Evolutionary conservation across 2,329 filamentous ascomycete species (phyloP).

Genomic region (Calonectria pauciramosa): DNA sequence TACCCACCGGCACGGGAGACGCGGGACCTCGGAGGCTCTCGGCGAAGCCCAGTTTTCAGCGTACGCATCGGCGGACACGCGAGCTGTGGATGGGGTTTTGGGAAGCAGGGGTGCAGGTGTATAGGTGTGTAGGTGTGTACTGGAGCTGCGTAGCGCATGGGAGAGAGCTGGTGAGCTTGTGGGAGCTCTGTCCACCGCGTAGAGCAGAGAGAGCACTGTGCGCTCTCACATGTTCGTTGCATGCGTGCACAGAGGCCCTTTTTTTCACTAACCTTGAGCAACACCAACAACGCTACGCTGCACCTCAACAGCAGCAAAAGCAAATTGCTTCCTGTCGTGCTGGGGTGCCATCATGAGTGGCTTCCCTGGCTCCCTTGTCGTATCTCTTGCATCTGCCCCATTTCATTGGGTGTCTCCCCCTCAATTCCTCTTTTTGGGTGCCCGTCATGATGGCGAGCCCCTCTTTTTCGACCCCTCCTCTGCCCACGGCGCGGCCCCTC

Average conservation of each 20-base stretch:
- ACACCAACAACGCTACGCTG: not conserved
- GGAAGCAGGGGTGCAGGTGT: not conserved
- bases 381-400: not conserved
- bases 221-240: not conserved
- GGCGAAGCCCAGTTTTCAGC: not conserved
- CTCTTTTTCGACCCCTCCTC: slow-evolving; percentile 10
- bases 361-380: not conserved
- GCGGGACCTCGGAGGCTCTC: slow-evolving; percentile 2
- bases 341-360: not conserved
- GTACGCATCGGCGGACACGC: not conserved
- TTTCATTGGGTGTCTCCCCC: not conserved
- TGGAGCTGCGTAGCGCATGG: not conserved
- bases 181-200: not conserved
- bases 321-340: not conserved
- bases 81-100: not conserved
- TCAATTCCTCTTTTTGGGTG: not conserved
- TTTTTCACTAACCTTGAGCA: not conserved
- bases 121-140: not conserved
- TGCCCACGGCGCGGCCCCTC: not conserved
- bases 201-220: too few species aligned
- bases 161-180: not conserved
- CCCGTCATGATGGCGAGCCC: not conserved
- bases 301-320: not conserved
- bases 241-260: not conserved
- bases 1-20: not conserved